phyloP scores from a whole-genome alignment of 371 early-diverging fungal genomes.

The Rhizopus delemar region DNA sequence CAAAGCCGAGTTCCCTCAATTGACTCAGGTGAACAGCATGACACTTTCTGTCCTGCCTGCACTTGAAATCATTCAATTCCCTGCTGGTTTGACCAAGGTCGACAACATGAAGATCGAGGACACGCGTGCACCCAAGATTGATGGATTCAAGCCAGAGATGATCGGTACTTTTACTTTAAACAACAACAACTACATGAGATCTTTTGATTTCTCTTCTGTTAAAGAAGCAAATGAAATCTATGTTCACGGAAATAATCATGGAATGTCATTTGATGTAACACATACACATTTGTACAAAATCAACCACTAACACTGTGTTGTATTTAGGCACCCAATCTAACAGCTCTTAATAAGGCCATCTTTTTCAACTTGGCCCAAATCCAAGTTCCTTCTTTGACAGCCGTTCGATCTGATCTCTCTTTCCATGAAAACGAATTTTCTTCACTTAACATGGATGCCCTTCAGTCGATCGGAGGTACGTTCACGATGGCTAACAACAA shows the following conservation, averaged over 20 bases:
- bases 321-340: constrained; percentile 39
- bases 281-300: neutral
- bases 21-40: constrained; percentile 37
- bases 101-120: constrained; percentile 45
- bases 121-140: constrained; percentile 44
- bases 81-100: constrained; percentile 44
- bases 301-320: neutral
- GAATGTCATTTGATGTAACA: constrained; percentile 32
- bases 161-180: constrained; percentile 44
- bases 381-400: constrained; percentile 35
- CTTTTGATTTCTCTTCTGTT: constrained; percentile 45
- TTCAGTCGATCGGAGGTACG: constrained; percentile 53
- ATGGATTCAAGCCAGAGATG: constrained; percentile 40
- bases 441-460: constrained; percentile 32
- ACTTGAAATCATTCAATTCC: constrained; percentile 47
- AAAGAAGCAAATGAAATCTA: constrained; percentile 40
- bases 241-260: constrained; percentile 44
- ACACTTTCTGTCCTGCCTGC: constrained; percentile 49
- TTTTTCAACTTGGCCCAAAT: constrained; percentile 48
- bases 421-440: constrained; percentile 58
- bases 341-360: constrained; percentile 33
- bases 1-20: constrained; percentile 39
- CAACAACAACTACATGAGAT: constrained; percentile 53
- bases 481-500: constrained; percentile 58
- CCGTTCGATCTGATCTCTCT: constrained; percentile 42